Evolutionary conservation across 352 stramenopile species (phyloP), one percentile per base, ranked within the genome.

Genomic region (Phytophthora brassicae): DNA sequence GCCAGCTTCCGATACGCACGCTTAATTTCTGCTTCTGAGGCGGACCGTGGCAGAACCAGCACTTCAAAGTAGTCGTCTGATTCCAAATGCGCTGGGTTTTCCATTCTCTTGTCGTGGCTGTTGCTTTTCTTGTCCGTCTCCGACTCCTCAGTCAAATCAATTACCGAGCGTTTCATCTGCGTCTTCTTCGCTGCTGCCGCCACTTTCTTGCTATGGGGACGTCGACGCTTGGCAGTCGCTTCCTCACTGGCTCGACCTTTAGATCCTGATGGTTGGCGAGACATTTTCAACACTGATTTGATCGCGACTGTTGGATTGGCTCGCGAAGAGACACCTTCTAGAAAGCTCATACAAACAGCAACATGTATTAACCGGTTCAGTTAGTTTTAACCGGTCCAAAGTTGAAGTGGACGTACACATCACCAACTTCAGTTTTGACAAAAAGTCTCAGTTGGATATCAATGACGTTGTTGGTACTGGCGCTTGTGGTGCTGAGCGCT

Each of bases 61-160:
- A 91, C 72, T 22, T 73, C 63, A 44, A 91, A 93, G 60, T 91
- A 91, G 56, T 94, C 81, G 52, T 88, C 72, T 20, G 84, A 89
- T 31, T 92, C 74, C 16, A 91, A 58, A 23, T 87, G 74, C 8
- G 53, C 51, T 56, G 78, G 75, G 14, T 39, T 42, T 14, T 50
- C 54, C 58, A 53, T 63, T 16, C 36, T 7, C 31, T 43, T 47
- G 33, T 41, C 16, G 22, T 14, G 49, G 17, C 42, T 35, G 33
- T 45, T 41, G 8, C 55, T 53, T 26, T 67, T 20, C 8, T 41
- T 29, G 16, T 48, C 33, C 28, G 24, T 16, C 35, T 46, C 6
- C 14, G 56, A 17, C 13, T 70, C 54, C 16, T 58, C 31, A 16
- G 60, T 68, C 3, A 77, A 50, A 23, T 77, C 64, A 20, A 76